Percentiles rank a stretch among this genome's conserved stretches.
These are phyloP conservation scores for Clavispora asparagi DNA, from an alignment of 805 yeast species.

Conservation along the genomic window DNA sequence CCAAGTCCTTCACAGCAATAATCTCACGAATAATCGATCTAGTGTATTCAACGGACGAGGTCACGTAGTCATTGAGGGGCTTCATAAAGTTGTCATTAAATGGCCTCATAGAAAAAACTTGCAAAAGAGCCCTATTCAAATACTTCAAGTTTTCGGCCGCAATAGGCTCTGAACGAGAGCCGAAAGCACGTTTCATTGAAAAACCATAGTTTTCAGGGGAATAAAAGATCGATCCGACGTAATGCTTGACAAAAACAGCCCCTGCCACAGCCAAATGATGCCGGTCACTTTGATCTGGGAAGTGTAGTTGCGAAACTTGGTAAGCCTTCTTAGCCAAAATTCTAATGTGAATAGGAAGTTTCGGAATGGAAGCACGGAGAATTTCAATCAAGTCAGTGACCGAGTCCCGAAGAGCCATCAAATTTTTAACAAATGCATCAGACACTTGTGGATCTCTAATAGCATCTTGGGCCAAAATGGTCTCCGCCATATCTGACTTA, in stretches of 20 bases:
- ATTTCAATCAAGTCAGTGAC: slow-evolving; percentile 56
- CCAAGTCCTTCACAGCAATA: slow-evolving; percentile 53
- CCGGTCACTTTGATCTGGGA: slow-evolving; percentile 56
- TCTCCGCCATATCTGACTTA: slow-evolving; percentile 28
- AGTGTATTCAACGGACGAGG: slow-evolving; percentile 43
- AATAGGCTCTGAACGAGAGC: slow-evolving; percentile 16
- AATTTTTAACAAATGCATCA: slow-evolving; percentile 60
- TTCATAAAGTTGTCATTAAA: slow-evolving; percentile 70
- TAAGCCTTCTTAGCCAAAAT: slow-evolving; percentile 32
- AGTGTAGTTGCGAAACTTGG: slow-evolving; percentile 37
- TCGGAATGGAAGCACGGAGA: slow-evolving; percentile 39
- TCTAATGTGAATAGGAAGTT: slow-evolving; percentile 33
- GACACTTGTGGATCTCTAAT: slow-evolving; percentile 78
- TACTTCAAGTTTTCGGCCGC: slow-evolving; percentile 47
- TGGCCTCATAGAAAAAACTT: slow-evolving; percentile 62
- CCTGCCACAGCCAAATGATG: slow-evolving; percentile 66
- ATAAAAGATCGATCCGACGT: slow-evolving; percentile 40
- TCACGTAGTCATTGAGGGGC: slow-evolving; percentile 72
- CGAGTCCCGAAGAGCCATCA: slow-evolving; percentile 69
- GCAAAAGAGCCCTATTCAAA: slow-evolving; percentile 56
- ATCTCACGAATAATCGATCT: slow-evolving; percentile 41
- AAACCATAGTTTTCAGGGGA: slow-evolving; percentile 58
- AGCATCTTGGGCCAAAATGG: slow-evolving; percentile 56
- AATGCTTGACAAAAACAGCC: slow-evolving; percentile 52
- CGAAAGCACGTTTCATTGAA: slow-evolving; percentile 11